A percentile compares a stretch with the other conserved stretches of the same genome.
These are phyloP conservation scores for Microglena sp. DNA, from an alignment of 139 green algal genomes.

Conservation along the genomic window DNA sequence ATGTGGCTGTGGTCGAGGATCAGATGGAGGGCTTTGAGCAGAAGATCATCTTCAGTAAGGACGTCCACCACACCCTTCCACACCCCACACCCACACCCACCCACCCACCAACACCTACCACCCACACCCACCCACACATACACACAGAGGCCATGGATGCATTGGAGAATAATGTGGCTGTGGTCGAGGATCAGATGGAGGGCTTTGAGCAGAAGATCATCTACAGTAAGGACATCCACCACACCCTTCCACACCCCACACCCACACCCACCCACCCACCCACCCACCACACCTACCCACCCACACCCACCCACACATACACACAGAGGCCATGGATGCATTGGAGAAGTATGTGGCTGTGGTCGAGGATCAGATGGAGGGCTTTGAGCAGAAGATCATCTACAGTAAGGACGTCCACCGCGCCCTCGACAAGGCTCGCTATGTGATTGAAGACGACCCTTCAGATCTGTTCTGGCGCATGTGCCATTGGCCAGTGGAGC, in stretches of 20 bases:
- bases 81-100: too few species aligned
- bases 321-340: constrained; percentile 58
- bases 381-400: too few species aligned
- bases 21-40: constrained; percentile 29
- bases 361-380: constrained; percentile 35
- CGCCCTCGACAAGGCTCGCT: constrained; percentile 12
- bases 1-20: constrained; percentile 35
- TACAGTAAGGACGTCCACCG: too few species aligned
- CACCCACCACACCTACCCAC: too few species aligned
- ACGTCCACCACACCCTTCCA: too few species aligned
- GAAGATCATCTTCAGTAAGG: constrained; percentile 7
- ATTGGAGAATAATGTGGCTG: constrained; percentile 46
- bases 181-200: constrained; percentile 35
- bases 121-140: too few species aligned
- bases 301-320: too few species aligned
- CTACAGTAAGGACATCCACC: too few species aligned
- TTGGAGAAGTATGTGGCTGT: constrained; percentile 47
- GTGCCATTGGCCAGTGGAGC: constrained; percentile 43
- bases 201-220: too few species aligned
- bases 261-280: too few species aligned
- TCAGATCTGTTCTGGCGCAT: constrained; percentile 44
- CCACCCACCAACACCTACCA: too few species aligned
- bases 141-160: constrained; percentile 61
- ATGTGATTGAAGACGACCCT: constrained; percentile 23
- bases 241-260: too few species aligned